Evolutionary conservation across 805 yeast genomes (phyloP).

Genomic region (Saitoella complicata): DNA sequence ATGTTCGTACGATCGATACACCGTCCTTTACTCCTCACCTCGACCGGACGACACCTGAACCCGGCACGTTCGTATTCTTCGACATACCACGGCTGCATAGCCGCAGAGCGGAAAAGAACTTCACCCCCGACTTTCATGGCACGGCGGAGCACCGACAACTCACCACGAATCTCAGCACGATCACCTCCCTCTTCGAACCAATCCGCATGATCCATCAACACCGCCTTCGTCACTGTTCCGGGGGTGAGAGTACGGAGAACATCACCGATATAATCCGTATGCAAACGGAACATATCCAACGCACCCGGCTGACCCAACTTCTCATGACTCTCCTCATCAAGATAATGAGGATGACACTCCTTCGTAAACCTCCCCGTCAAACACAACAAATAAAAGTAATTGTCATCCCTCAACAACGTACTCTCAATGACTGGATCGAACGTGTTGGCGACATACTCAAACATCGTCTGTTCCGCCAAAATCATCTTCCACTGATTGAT

Average conservation of each 20-base stretch:
- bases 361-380: conserved; percentile 44
- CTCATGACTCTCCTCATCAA: conserved; percentile 42
- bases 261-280: conserved; percentile 64
- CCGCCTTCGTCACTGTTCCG: conserved; percentile 54
- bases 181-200: conserved; percentile 59
- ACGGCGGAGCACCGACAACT: conserved; percentile 31
- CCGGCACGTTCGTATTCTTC: conserved; percentile 50
- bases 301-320: conserved; percentile 35
- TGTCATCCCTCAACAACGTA: conserved; percentile 50
- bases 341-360: conserved; percentile 60
- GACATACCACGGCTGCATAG: conserved; percentile 65
- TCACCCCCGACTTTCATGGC: conserved; percentile 55
- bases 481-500: conserved; percentile 70
- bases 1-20: conserved; percentile 68
- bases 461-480: conserved; percentile 29
- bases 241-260: conserved; percentile 51
- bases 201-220: conserved; percentile 86
- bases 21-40: conserved; percentile 42
- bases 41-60: conserved; percentile 53
- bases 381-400: conserved; percentile 62
- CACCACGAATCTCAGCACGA: conserved; percentile 47
- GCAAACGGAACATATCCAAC: conserved; percentile 54
- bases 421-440: conserved; percentile 56
- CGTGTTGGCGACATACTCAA: conserved; percentile 60
- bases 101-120: conserved; percentile 62